These are phyloP conservation scores for Talaromyces sp. DNA, from an alignment of 2,329 filamentous ascomycete genomes.

Conservation along the genomic window DNA sequence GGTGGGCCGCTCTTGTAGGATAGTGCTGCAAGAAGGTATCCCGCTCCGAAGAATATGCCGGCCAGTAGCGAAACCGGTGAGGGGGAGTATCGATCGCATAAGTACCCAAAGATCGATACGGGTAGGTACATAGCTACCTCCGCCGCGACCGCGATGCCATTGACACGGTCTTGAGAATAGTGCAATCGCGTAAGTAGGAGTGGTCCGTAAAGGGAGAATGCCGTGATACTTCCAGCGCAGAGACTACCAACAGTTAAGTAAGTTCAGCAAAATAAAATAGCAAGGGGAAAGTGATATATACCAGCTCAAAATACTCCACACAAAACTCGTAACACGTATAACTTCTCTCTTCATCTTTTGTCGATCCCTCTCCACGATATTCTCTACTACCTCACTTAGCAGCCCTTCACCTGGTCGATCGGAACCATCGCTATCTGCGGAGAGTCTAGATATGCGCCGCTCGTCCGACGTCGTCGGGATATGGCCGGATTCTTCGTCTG, in stretches of 20 bases:
- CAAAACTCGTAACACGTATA: constrained; percentile 53
- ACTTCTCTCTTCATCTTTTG: constrained; percentile 50
- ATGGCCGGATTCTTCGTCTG: constrained; percentile 17
- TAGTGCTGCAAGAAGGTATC: constrained; percentile 77
- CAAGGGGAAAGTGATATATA: constrained; percentile 22
- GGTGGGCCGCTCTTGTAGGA: constrained; percentile 62
- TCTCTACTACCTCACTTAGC: constrained; percentile 57
- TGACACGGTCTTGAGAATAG: constrained; percentile 90
- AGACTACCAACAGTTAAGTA: constrained; percentile 42
- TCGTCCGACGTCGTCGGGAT: constrained; percentile 21
- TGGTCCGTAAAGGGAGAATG: constrained; percentile 90
- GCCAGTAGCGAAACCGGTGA: constrained; percentile 69
- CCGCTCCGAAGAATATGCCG: constrained; percentile 67
- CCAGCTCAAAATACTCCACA: constrained; percentile 57
- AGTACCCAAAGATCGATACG: constrained; percentile 82
- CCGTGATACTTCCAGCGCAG: constrained; percentile 84
- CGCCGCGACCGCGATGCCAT: constrained; percentile 78
- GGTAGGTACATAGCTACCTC: constrained; percentile 86
- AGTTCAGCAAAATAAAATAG: not conserved
- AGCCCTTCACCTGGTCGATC: constrained; percentile 44
- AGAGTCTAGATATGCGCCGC: constrained; percentile 11
- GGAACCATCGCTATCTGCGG: constrained; percentile 17
- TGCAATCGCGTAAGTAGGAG: constrained; percentile 79
- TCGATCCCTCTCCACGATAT: constrained; percentile 55
- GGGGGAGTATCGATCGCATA: constrained; percentile 85